phyloP scores from a whole-genome alignment of 1,139 yeast species.

The Pichia sp. region DNA sequence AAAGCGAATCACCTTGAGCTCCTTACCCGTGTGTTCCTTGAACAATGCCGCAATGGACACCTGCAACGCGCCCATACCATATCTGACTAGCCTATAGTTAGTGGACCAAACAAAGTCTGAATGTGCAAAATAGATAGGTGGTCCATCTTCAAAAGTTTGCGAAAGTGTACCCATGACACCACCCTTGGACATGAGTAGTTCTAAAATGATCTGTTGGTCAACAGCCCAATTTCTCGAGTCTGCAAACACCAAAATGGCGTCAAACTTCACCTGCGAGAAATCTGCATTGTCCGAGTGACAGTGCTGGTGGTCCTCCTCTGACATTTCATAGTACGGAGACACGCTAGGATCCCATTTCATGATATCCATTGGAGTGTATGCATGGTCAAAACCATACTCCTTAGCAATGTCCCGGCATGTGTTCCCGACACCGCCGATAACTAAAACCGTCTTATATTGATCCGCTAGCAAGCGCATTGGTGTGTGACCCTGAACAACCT shows the following conservation, averaged over 20 bases:
- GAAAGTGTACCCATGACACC: slow-evolving; percentile 81
- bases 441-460: slow-evolving; percentile 61
- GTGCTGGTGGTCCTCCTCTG: slow-evolving; percentile 57
- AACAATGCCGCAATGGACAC: slow-evolving; percentile 78
- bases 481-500: slow-evolving; percentile 83
- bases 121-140: slow-evolving; percentile 77
- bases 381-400: slow-evolving; percentile 69
- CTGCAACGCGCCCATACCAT: slow-evolving; percentile 88
- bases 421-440: slow-evolving; percentile 80
- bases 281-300: slow-evolving; percentile 49
- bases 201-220: slow-evolving; percentile 80
- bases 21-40: slow-evolving; percentile 74
- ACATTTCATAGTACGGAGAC: slow-evolving; percentile 68
- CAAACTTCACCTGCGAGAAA: slow-evolving; percentile 55
- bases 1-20: slow-evolving; percentile 66
- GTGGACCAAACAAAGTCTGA: slow-evolving; percentile 90
- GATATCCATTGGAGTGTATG: slow-evolving; percentile 70
- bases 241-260: slow-evolving; percentile 73
- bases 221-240: slow-evolving; percentile 88
- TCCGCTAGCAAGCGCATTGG: slow-evolving; percentile 77
- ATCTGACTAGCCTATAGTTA: slow-evolving; percentile 67
- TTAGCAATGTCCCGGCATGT: slow-evolving; percentile 76
- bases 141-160: slow-evolving; percentile 61
- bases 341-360: slow-evolving; percentile 85
- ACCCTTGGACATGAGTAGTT: slow-evolving; percentile 60